Conservation (phyloP, 495 filamentous ascomycete species). For the Tuber borchii region DNA sequence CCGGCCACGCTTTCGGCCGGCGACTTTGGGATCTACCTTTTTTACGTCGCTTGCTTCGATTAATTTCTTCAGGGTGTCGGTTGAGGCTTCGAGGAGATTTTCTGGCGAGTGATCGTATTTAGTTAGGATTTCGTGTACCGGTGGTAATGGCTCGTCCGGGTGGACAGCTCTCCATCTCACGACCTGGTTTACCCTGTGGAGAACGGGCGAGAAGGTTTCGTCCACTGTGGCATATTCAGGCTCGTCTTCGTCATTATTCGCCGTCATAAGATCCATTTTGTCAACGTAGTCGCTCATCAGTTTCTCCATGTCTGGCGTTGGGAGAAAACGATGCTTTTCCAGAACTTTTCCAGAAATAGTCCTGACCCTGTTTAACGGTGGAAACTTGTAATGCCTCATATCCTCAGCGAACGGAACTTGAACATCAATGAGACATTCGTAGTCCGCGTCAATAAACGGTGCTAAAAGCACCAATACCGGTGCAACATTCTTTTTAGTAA, state of each 20-base stretch:
- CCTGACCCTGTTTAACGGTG: slow-evolving; percentile 78
- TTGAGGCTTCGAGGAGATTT: slow-evolving; percentile 53
- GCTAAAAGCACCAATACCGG: slow-evolving; percentile 76
- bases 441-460: slow-evolving; percentile 70
- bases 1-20: slow-evolving; percentile 61
- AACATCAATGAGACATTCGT: slow-evolving; percentile 83
- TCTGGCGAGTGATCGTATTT: slow-evolving; percentile 69
- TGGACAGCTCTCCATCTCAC: slow-evolving; percentile 74
- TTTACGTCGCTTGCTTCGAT: slow-evolving; percentile 72
- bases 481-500: slow-evolving; percentile 68
- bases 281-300: slow-evolving; percentile 91
- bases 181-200: slow-evolving; percentile 82
- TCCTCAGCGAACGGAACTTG: slow-evolving; percentile 67
- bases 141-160: slow-evolving; percentile 60
- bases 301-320: slow-evolving; percentile 61
- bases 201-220: slow-evolving; percentile 80
- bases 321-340: slow-evolving; percentile 79
- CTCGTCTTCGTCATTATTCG: slow-evolving; percentile 53
- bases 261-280: slow-evolving; percentile 75
- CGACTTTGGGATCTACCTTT: slow-evolving; percentile 82
- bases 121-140: slow-evolving; percentile 60
- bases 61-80: slow-evolving; percentile 56
- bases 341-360: slow-evolving; percentile 83
- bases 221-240: slow-evolving; percentile 71
- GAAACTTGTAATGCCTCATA: slow-evolving; percentile 78